Percentiles rank a stretch among this genome's conserved stretches.
Evolutionary conservation across 768 basidiomycete species (phyloP).

Genomic region (Cyathus striatus): DNA sequence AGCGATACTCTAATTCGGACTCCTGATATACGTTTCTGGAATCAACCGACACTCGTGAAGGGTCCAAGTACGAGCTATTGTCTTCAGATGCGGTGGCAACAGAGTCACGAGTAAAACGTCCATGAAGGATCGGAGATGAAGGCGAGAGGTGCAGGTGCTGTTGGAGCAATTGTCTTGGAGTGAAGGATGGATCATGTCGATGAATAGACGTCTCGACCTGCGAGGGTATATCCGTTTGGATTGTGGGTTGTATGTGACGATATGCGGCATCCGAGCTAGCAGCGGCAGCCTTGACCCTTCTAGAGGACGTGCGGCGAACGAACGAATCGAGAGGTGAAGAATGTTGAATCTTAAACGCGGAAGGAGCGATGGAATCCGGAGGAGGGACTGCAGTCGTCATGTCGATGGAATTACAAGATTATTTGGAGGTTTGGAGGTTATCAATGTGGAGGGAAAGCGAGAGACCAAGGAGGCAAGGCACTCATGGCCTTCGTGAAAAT

Average conservation of each 20-base stretch:
- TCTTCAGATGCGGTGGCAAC: slow-evolving; percentile 33
- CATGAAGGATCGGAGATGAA: slow-evolving; percentile 42
- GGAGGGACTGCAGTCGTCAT: no score
- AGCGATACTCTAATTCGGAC: slow-evolving; percentile 15
- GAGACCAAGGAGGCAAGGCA: no score
- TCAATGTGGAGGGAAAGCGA: no score
- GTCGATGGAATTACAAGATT: no score
- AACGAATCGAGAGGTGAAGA: slow-evolving; percentile 59
- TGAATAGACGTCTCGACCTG: no score
- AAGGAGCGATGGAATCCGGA: no score
- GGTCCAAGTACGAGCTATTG: slow-evolving; percentile 29
- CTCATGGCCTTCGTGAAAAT: no score
- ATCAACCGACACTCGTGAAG: slow-evolving; percentile 4
- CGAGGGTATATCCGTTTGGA: slow-evolving; percentile 4
- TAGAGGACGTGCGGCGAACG: slow-evolving; percentile 44
- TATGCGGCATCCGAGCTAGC: neutral
- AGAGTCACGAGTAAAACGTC: slow-evolving; percentile 38
- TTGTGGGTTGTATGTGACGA: slow-evolving; percentile 2
- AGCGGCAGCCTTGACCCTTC: neutral
- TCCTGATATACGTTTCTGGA: neutral
- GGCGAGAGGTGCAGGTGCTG: slow-evolving; percentile 12
- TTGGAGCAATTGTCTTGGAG: slow-evolving; percentile 3
- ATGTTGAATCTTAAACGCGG: slow-evolving; percentile 23
- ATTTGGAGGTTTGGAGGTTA: no score
- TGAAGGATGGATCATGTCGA: no score